A percentile compares a stretch with the other conserved stretches of the same genome.
phyloP scores from a whole-genome alignment of 2,329 filamentous ascomycete species.

The Fusarium sp. region DNA sequence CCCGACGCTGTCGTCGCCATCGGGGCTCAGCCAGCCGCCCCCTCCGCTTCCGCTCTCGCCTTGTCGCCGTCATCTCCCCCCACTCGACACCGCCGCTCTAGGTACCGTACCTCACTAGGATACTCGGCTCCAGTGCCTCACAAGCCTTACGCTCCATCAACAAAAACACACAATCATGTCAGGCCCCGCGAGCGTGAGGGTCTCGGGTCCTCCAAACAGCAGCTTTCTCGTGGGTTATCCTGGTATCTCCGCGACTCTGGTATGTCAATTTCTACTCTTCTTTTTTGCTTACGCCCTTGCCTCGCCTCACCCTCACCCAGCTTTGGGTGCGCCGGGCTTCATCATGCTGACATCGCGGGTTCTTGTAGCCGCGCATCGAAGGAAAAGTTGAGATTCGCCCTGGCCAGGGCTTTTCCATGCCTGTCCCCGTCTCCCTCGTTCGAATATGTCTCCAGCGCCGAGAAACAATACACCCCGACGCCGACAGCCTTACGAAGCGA shows the following conservation, averaged over 20 bases:
- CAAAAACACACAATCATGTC: conserved; percentile 41
- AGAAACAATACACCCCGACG: conserved; percentile 96
- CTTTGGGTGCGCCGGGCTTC: conserved; percentile 22
- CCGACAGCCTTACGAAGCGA: conserved; percentile 93
- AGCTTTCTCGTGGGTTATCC: conserved; percentile 97
- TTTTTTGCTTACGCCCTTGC: conserved; percentile 27
- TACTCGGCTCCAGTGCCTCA: conserved; percentile 26
- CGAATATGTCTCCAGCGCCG: conserved; percentile 93
- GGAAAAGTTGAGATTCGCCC: conserved; percentile 97
- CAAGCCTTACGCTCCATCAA: conserved; percentile 29
- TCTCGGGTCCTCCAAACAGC: conserved; percentile 96
- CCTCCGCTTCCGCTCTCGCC: conserved; percentile 34
- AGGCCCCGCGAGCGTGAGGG: conserved; percentile 75
- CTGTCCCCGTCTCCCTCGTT: conserved; percentile 91
- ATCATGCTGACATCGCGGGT: conserved; percentile 36
- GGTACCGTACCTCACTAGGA: conserved; percentile 26
- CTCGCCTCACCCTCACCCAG: conserved; percentile 3
- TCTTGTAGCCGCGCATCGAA: conserved; percentile 87
- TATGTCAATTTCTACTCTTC: conserved; percentile 63
- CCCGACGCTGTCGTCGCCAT: conserved; percentile 42
- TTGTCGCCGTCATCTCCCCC: conserved; percentile 43
- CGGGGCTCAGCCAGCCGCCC: conserved; percentile 39
- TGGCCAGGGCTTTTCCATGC: conserved; percentile 84
- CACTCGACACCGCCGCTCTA: conserved; percentile 40
- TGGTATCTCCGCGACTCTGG: conserved; percentile 95